Base-by-base conservation (phyloP, 108 stramenopile genomes). In the Ochromonas danica region DNA sequence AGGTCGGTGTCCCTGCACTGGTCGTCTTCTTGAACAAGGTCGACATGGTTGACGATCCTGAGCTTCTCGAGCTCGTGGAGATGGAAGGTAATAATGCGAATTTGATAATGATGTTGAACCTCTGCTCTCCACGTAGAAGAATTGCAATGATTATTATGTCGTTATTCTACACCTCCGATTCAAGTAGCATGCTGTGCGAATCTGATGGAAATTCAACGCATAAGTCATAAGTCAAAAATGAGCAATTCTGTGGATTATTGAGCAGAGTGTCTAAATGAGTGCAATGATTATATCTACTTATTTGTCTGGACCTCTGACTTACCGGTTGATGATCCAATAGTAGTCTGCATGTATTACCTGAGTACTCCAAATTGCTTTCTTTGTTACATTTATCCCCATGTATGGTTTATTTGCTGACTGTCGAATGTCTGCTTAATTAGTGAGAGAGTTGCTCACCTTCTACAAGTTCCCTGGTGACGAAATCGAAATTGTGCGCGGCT, bases 1-100 rank as follows among this genome's bases (percentile, higher is more conserved):
- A 99, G 87, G 96, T 99, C 22, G 98, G 98, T 43, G 95, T 99
- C 61, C 98, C 98, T 79, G 78, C 85, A 61, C 89, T 99, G 60
- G 98, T 99, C 70, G 97, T 99, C 61, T 99, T 98, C 85, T 83
- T 99, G 74, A 99, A 99, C 91, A 99, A 99, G 84, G 88, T 90
- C 78, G 98, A 99, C 88, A 79, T 92, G 86, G 95, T 99, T 71
- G 96, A 97, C 35, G 98, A 99, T 84, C 97, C 96, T 78, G 98
- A 99, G 84, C 86, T 99, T 27, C 84, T 96, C 70, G 98, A 99
- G 82, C 86, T 99, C 70, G 97, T 99, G n/a, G 98, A 99, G 88
- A 99, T 99, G 97, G 98, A 99, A 67, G 70, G 79, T 67, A 30
- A 67, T 61, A 22, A 36, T 35, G 27, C 3, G 3, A 67, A 51